phyloP scores from a whole-genome alignment of 2,329 filamentous ascomycete species.

The Geoglossum cookeanum region DNA sequence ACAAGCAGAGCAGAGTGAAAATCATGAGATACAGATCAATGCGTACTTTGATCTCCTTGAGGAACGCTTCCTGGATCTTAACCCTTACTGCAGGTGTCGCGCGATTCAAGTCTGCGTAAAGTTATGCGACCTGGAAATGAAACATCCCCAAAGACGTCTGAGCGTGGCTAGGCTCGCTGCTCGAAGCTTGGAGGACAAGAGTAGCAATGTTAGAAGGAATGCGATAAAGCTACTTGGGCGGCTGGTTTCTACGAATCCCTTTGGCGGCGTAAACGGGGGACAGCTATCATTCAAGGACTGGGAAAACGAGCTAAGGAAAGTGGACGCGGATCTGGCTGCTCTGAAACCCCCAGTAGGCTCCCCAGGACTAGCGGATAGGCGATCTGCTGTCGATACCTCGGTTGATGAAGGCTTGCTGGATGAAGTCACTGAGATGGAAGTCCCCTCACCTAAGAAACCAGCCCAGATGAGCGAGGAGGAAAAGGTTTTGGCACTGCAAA shows the following conservation, averaged over 20 bases:
- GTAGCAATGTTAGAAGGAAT: conserved; percentile 88
- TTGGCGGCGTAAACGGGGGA: conserved; percentile 76
- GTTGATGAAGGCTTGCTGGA: conserved; percentile 66
- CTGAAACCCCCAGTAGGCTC: conserved; percentile 60
- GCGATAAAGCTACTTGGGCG: conserved; percentile 82
- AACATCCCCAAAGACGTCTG: conserved; percentile 83
- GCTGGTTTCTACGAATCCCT: conserved; percentile 85
- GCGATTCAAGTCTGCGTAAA: conserved; percentile 85
- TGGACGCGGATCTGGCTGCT: conserved; percentile 63
- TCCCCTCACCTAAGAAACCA: conserved; percentile 44
- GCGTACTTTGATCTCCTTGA: conserved; percentile 95
- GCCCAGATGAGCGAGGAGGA: conserved; percentile 60
- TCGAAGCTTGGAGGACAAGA: conserved; percentile 88
- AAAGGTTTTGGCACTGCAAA: conserved; percentile 51
- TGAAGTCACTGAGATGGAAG: conserved; percentile 65
- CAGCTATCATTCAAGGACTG: conserved; percentile 73
- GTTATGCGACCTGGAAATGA: conserved; percentile 85
- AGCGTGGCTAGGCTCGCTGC: conserved; percentile 72
- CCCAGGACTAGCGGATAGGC: conserved; percentile 50
- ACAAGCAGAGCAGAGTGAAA: conserved; percentile 78
- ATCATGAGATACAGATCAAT: conserved; percentile 85
- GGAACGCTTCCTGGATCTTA: conserved; percentile 88
- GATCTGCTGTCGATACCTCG: conserved; percentile 40
- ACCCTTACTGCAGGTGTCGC: conserved; percentile 85
- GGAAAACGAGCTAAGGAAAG: conserved; percentile 61